These are phyloP conservation scores for Capsicum pubescens DNA, from an alignment of 257 asterid species.

Conservation along the genomic window DNA sequence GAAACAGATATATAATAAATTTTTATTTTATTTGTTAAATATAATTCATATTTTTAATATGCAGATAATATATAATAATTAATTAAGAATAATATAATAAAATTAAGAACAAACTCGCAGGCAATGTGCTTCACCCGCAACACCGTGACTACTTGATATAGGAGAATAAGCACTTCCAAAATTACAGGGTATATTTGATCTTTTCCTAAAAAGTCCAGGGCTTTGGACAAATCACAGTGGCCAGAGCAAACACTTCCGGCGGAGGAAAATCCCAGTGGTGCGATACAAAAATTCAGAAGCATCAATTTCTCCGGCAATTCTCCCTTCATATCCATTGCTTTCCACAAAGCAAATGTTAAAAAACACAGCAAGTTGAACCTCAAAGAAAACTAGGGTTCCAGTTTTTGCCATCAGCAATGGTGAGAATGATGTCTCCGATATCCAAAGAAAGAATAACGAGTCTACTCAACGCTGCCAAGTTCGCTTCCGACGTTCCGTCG, in stretches of 20 bases:
- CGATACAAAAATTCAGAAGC: not conserved
- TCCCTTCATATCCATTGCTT: not conserved
- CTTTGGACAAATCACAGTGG: not conserved
- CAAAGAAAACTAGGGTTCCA: constrained; percentile 33
- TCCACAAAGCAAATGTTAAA: not conserved
- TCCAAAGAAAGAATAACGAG: constrained; percentile 59
- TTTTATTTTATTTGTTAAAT: no score
- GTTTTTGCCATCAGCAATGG: constrained; percentile 41
- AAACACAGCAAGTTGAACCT: constrained; percentile 20
- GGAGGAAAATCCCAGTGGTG: not conserved
- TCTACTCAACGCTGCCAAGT: constrained; percentile 58
- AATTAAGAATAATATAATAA: no score
- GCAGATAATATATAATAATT: no score
- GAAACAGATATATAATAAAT: no score
- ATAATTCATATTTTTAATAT: no score
- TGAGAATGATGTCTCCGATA: constrained; percentile 52
- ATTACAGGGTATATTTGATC: no score
- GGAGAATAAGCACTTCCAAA: no score
- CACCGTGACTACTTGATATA: no score
- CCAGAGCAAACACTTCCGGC: not conserved
- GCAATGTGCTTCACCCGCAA: no score
- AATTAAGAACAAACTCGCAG: no score
- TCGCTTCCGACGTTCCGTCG: constrained; percentile 50
- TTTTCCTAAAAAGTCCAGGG: not conserved
- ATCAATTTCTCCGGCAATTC: not conserved